Base-by-base conservation (phyloP, 306 rosid species). In the Sphenostylis stenocarpa region DNA sequence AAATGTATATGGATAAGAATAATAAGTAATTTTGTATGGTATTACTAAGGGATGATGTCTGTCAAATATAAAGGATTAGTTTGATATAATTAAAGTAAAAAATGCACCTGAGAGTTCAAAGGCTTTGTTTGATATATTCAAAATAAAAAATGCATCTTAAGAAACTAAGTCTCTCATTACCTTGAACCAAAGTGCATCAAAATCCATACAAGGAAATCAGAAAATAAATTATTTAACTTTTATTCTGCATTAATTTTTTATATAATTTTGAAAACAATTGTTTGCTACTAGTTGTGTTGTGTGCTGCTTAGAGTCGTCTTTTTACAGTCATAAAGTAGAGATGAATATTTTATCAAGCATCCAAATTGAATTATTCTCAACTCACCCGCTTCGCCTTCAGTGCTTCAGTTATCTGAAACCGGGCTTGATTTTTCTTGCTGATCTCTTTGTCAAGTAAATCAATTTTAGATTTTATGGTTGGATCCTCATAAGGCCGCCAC, bases 341-440 rank as follows among this genome's bases (percentile, higher is more conserved):
- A 29, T 31, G 72, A 38, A 0, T n/a, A 7, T 38, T 38, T 38
- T 10, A 36, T 9, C 41, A 63, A 52, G 36, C 48, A 73, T 56
- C 73, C 47, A 28, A 39, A 16, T 68, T 26, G 70, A 69, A 76
- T 45, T 72, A 85, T 47, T 74, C 56, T 28, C 58, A 78, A 75
- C 98, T 81, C 84, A 96, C 99, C 98, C 94, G 84, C 75, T 92
- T 96, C n/a, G 94, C 92, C 91, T 85, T 91, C 72, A 92, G 76
- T 11, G 90, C 84, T 62, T 96, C 98, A 14, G 85, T 86, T 82
- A 96, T 67, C 86, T 86, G 89, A 79, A 74, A 78, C 47, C 97
- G 96, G 45, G 87, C 85, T 81, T 92, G 91, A 68, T 87, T 96
- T 82, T 77, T 89, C 89, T 81, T 91, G 80, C 76, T 88, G 75